Evolutionary conservation across 73 alveolate species (phyloP), one percentile per base, ranked within the genome.

Genomic region (Blepharisma stoltei): DNA sequence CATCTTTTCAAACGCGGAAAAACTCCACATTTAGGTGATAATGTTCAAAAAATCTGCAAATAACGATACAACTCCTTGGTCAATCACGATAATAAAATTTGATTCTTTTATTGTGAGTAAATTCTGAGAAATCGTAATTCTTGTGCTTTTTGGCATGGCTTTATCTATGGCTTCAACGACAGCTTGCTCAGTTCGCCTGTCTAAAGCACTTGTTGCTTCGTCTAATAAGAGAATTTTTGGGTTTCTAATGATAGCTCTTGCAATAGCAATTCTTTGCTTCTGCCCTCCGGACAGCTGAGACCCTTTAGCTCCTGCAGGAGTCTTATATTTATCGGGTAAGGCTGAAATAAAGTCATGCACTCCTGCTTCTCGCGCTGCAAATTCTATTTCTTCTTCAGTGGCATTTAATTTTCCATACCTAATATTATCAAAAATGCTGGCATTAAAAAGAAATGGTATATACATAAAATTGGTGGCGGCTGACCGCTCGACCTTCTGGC

Each of bases 101-200:
- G 95, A 85, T 47, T 85, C 80, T 43, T 67, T 73, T 60, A 91
- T 86, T 23, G 97, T 91, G 6, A 85, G 50, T 48, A 91, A 89
- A 68, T 94, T 60, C 69, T 91, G 97, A 18, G 97, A 95, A 47
- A 91, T 86, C 6, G 90, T 88, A 18, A 91, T 78, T 27, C 90
- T 89, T 27, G 95, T 85, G 43, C 91, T 78, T 52, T 32, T 47
- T 6, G 84, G 82, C 9, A 70, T 14, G 5, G 54, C 71, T 48
- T 77, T 78, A 71, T 85, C 89, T 2, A 85, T 81, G 27, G 93
- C 83, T 11, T 71, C 90, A 50, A 81, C 80, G n/a, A 85, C 90
- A 9, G 44, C 82, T 66, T 20, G 45, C 54, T 85, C 93, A 45
- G 81, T 85, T 46, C 55, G 54, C 70, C 80, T 71, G 69, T 85